Evolutionary conservation across 176 grass and related monocot genomes (phyloP), one percentile per base, ranked within the genome.

Genomic region (Phragmites australis): DNA sequence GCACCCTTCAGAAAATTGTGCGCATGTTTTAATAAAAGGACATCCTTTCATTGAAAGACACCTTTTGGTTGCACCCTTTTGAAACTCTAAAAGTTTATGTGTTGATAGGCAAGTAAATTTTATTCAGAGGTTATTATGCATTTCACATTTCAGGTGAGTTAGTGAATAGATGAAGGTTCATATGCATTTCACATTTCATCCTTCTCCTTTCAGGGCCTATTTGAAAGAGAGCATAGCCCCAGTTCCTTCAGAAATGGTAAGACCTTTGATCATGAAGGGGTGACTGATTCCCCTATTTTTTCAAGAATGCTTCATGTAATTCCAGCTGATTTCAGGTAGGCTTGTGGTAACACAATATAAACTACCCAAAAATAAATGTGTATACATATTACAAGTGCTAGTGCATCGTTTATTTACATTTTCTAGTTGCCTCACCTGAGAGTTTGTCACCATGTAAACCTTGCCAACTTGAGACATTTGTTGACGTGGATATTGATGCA

Each of bases 401-500:
- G 34, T 37, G 34, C 34, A 37, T 52, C 8, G 14, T 49, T 3
- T 49, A 6, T 54, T 29, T 59, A 30, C 30, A 56, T 22, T 64
- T 73, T 26, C 30, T 60, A 79, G 12, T 44, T 52, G 13, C 81
- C 62, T 87, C 74, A 93, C 96, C 88, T 93, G 96, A 27, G 76
- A 72, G 83, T 81, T 81, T 84, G 53, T 99, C 96, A 21, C 75
- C 48, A 79, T 92, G 82, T 64, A 74, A 61, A 22, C 77, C 68
- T 62, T 87, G 87, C 68, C 77, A 88, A 81, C 65, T 82, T 53
- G 76, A 86, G 84, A 73, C 65, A 70, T 79, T 91, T 70, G 86
- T 76, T 59, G 88, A 89, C 8, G 61, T 63, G 6, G 81, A 78
- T 63, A 89, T 59, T 25, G 81, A 75, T 83, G 85, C 74, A 65